Percentiles rank a stretch among this genome's conserved stretches.
Evolutionary conservation across 192 early-diverging fungal genomes (phyloP).

Genomic region (Thoreauomyces humboldtii): DNA sequence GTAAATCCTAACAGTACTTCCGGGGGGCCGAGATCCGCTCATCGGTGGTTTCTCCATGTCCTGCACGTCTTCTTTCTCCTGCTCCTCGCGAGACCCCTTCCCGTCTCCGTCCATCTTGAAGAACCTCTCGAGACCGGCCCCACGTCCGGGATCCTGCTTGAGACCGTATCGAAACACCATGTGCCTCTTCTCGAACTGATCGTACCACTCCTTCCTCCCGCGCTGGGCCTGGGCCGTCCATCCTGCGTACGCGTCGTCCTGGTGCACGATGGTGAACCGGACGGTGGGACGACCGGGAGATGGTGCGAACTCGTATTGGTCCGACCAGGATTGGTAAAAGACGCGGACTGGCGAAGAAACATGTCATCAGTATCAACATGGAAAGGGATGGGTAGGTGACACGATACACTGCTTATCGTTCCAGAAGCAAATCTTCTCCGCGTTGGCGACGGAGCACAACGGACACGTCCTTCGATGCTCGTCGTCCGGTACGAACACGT

Average conservation of each 20-base stretch:
- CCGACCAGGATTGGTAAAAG: conserved; percentile 19
- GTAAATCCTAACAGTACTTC: not conserved
- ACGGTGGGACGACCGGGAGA: not conserved
- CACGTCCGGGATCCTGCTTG: not conserved
- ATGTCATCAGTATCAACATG: not conserved
- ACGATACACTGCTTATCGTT: conserved; percentile 16
- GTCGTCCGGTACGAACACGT: not conserved
- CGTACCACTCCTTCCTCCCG: not conserved
- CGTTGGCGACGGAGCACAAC: not conserved
- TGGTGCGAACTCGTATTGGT: conserved; percentile 4
- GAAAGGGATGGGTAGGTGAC: not conserved
- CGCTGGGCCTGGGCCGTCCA: not conserved
- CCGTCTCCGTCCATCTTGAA: conserved; percentile 20
- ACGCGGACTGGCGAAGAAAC: conserved; percentile 1
- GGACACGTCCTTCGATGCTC: conserved; percentile 7
- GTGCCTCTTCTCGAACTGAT: not conserved
- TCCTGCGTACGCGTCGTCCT: not conserved
- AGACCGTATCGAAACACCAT: conserved; percentile 16
- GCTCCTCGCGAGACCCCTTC: not conserved
- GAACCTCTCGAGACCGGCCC: conserved; percentile 12
- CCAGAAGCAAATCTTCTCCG: conserved; percentile 13
- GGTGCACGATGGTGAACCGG: conserved; percentile 1
- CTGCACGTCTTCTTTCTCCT: not conserved
- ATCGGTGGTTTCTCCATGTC: not conserved
- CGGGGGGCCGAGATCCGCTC: not conserved